Base-by-base conservation (phyloP, 2,329 filamentous ascomycete genomes). In the Rhynchosporium graminicola region DNA sequence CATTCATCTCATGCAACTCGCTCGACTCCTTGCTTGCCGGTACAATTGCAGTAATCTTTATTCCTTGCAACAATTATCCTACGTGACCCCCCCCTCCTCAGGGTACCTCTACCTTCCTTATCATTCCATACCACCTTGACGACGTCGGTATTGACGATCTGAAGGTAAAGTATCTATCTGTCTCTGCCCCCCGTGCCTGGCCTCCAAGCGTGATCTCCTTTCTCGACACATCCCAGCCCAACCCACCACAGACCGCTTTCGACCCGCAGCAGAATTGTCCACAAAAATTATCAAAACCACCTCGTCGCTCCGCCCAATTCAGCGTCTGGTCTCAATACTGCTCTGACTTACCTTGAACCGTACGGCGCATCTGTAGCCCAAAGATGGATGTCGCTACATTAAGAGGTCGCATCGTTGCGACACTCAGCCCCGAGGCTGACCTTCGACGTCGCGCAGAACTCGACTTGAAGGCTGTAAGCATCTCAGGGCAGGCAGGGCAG, bases 391-490 rank as follows among this genome's bases (percentile, higher is more conserved):
- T 85, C 77, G 82, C 84, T 76, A 85, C 84, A 76, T 82, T 94
- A 77, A 85, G 90, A 80, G 86, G 84, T 81, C 87, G 90, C 80
- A 88, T 94, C 74, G 83, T 86, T 76, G 87, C 88, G 74, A 92
- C 89, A 70, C 86, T 93, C 76, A 86, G 88, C 74, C 77, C 87
- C 70, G 88, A 92, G 78, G 84, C 88, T 73, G 89, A 92, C 74
- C 85, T 85, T 76, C 85, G 91, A 77, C 85, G 88, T 75, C 83
- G 87, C 77, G 89, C 90, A 75, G 91, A 95, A 80, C 79, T 89
- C 71, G 88, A 94, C 78, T 83, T 95, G 72, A 93, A 92, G 82
- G 83, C 88, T 81, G 91, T 94, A 76, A 86, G 73, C 69, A 68
- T 60, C 36, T 54, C 36, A 40, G 51, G 45, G 61, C 51, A 63